Conservation (phyloP, 805 yeast species). For the Schwanniomyces sp. region DNA sequence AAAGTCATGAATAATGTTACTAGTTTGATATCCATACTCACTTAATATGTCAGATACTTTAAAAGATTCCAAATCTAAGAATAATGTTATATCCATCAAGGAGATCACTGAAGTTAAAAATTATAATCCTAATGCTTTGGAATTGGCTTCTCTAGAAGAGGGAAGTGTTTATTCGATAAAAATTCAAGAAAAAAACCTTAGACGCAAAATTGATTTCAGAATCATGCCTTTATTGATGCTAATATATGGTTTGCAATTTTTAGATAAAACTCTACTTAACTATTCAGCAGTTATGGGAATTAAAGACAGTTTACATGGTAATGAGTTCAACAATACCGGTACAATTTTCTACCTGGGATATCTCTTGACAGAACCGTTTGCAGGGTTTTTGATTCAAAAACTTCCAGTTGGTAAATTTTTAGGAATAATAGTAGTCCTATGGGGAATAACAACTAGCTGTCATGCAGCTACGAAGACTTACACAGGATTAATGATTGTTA, state of each 20-base stretch:
- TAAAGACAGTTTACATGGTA: slow-evolving; percentile 10
- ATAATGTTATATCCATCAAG: too few species aligned
- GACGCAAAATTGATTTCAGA: too few species aligned
- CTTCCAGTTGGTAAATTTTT: slow-evolving; percentile 14
- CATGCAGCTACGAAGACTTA: slow-evolving; percentile 11
- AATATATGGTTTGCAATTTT: slow-evolving; percentile 14
- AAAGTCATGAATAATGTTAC: too few species aligned
- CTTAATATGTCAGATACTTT: too few species aligned
- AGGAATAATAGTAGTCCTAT: slow-evolving; percentile 10
- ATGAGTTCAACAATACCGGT: slow-evolving; percentile 14
- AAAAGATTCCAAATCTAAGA: too few species aligned
- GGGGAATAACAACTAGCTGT: slow-evolving; percentile 13
- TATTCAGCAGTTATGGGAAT: slow-evolving; percentile 17
- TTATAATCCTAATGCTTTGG: too few species aligned
- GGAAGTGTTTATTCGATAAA: slow-evolving; percentile 1
- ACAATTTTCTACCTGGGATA: slow-evolving; percentile 16
- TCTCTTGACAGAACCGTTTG: slow-evolving; percentile 13
- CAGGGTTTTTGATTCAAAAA: slow-evolving; percentile 13
- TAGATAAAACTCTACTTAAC: slow-evolving; percentile 14
- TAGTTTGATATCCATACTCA: too few species aligned
- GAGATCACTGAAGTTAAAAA: too few species aligned
- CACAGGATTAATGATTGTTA: slow-evolving; percentile 11
- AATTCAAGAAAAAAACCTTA: slow-evolving; percentile 19
- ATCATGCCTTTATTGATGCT: slow-evolving; percentile 6
- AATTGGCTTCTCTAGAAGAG: neutral